Evolutionary conservation across 371 early-diverging fungal species (phyloP), one percentile per base, ranked within the genome.

Genomic region (Mucor saturninus): DNA sequence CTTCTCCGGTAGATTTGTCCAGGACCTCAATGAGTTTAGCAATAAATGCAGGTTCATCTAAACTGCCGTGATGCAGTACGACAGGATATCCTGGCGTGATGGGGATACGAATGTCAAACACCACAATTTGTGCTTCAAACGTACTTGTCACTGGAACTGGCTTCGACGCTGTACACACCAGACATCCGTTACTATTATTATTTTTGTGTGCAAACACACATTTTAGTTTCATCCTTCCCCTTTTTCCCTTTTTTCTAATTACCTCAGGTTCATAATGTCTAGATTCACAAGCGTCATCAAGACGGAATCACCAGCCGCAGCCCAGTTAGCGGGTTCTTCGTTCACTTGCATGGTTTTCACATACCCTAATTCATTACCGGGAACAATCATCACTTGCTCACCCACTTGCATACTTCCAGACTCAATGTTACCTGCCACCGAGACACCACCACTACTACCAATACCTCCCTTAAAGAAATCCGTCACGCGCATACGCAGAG

Each of bases 231-330:
- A 65, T 54, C 32, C 40, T 10, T 3, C 15, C 5, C 13, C 13
- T 1, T 42, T 42, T 13, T 42, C n/a, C 4, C 13, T 42, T 42
- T 14, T 38, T 3, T 0, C 42, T 67, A 21, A 21, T 35, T 83
- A 90, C 92, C 83, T 87, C 31, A 95, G 56, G 59, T 92, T 91
- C 67, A 88, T 75, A 15, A 92, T 87, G 67, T 98, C 97, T 10
- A 94, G 64, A 14, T 91, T 93, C 32, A 84, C 67, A 29, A 98
- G 72, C 2, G 90, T 87, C 72, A 95, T 76, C 14, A 90, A 67
- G 0, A 94, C 90, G n/a, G 88, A 87, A 72, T 97, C 98, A 32
- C 98, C 98, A 5, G 96, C 96, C 3, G 86, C 96, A 7, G 95
- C 97, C 94, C 95, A 97, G 51, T 86, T 83, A 6, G 85, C 80